Evolutionary conservation across 768 basidiomycete species (phyloP), one percentile per base, ranked within the genome.

Genomic region (Mycena latifolia): DNA sequence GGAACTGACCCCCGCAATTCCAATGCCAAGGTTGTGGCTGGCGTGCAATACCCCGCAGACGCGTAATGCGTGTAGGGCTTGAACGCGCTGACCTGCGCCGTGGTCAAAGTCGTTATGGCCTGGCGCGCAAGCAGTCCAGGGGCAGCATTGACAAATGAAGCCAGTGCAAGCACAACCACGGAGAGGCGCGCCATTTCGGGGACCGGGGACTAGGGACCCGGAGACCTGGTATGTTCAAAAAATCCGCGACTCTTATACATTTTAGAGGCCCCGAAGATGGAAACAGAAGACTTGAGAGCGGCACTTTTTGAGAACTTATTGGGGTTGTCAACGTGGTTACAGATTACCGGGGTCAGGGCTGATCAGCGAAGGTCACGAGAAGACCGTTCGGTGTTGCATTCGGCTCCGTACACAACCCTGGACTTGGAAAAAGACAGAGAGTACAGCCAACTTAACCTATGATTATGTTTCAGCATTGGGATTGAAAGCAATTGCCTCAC

Each of bases 51-150:
- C 1, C 79, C 87, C 12, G 86, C 73, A 31, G 83, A 81, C 0
- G 88, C 86, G 67, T 83, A 88, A 61, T 74, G 77, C 0, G 85
- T 82, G 76, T 82, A 89, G 0, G 87, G 80, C 39, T 71, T 81
- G 73, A 81, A 89, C 15, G 70, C 39, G 9, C 77, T 67, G 8
- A 88, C 80, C 67, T 87, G 77, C 0, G 82, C 27, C 6, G 77
- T 67, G 28, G 79, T 74, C 54, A 87, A 72, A 1, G 82, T 57
- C 2, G 77, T 78, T 56, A 86, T 81, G 15, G 75, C 67, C 62
- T 81, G 80, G 27, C 79, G 78, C n/a, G 75, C 55, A 22, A 53
- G 57, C 46, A 81, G 77, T 27, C 65, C 3, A 4, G 81, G 76
- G 10, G 65, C 57, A 25, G 67, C 69, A 29, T 55, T 56, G 29